These are phyloP conservation scores for Sporopachydermia lactativora DNA, from an alignment of 805 yeast genomes.

Conservation along the genomic window DNA sequence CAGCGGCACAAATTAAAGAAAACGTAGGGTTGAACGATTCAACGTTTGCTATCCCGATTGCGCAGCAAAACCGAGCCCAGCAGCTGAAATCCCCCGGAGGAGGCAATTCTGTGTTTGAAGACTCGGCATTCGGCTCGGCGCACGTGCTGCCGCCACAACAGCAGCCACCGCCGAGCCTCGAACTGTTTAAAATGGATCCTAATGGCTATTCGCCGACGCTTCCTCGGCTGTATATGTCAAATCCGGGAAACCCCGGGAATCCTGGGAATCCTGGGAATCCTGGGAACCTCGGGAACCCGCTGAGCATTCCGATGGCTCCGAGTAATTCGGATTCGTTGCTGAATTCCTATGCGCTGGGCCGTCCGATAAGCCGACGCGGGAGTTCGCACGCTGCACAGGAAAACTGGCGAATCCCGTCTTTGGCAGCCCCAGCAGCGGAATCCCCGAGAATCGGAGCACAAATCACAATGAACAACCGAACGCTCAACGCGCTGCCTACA, in stretches of 20 bases:
- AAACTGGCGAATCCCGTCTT: not conserved
- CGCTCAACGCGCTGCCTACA: not conserved
- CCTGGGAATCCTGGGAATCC: too few relatives aligned
- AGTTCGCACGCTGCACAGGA: not conserved
- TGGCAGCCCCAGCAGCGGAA: not conserved
- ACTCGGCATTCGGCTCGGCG: slow-evolving; percentile 5
- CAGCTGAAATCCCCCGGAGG: slow-evolving; percentile 3
- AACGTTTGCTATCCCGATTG: not conserved
- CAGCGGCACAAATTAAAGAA: too few relatives aligned
- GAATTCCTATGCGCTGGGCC: not conserved
- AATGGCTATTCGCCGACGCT: not conserved
- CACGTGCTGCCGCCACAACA: slow-evolving; percentile 5
- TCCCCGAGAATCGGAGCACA: not conserved
- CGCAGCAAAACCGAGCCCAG: not conserved
- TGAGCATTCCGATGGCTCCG: not conserved
- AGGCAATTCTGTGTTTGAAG: slow-evolving; percentile 4
- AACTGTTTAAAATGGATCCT: not conserved
- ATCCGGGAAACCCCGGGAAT: too few relatives aligned
- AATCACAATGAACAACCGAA: not conserved
- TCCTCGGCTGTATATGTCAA: not conserved
- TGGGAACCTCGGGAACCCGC: too few relatives aligned
- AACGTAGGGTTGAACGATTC: too few relatives aligned
- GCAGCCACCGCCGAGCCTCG: slow-evolving; percentile 4
- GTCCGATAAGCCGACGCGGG: not conserved
- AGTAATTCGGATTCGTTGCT: not conserved